Base-by-base conservation (phyloP, 148 eudicot genomes). In the Vaccinium myrtillus region DNA sequence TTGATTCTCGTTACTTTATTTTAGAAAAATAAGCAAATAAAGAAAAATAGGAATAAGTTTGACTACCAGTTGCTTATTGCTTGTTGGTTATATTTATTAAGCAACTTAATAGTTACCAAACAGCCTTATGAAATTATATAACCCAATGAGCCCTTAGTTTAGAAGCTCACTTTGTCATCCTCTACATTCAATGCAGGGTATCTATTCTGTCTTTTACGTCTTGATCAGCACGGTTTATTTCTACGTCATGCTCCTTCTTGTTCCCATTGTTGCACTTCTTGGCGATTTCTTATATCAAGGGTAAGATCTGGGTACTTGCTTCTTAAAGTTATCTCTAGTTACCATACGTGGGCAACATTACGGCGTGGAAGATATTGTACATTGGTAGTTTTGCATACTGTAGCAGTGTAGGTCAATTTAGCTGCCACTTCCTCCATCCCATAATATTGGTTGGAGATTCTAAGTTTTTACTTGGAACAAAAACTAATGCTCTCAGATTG, bases 171-270 rank as follows among this genome's bases (percentile, higher is more conserved):
- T 84, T 85, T 61, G 13, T 83, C 75, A 30, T 85, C 50, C 82
- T 83, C 78, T 86, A 8, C 75, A 55, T 83, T 77, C 83, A 48
- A 77, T 88, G 90, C 96, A 96, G 99, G 97, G 92, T 86, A 88
- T 95, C 65, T 94, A 86, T 86, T 87, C 78, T 8, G 93, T 89
- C 81, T 93, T 96, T 84, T 94, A 86, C 83, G 91, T 92, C 83
- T 87, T 96, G 90, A 91, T 94, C 93, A 91, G 97, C 85, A 96
- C 99, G 15, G 85, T 85, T n/a, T 96, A 91, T 88, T 96, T 96
- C 90, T 96, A 96, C 84, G 75, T 96, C 55, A 87, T 90, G 21
- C 85, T 95, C 55, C 77, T 96, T 82, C 92, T 96, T 61, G 96
- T 96, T 85, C 99, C 99, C 6, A 67, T 93, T 69, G 93, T 90